Base-by-base conservation (phyloP, 495 filamentous ascomycete genomes). In the Penicillium canariense region DNA sequence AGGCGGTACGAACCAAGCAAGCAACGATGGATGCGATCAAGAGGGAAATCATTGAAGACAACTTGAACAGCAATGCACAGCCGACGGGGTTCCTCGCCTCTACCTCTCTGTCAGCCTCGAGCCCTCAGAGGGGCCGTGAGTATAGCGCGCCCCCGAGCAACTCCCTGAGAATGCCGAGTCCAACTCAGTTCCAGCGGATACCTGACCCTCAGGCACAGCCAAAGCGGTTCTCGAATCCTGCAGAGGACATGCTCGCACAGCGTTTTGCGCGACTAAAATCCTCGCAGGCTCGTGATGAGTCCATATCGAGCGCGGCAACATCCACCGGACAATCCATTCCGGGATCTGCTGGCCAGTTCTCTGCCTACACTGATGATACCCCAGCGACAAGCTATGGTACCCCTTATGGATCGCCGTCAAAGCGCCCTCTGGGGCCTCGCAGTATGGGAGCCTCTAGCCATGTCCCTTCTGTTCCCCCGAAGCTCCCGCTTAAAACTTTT, bases 401-500 rank as follows among this genome's bases (percentile, higher is more conserved):
- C 14, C 53, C 55, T 38, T 53, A 59, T 17, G 61, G 52, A 36
- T 61, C 66, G 14, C 70, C 70, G 11, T 46, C 64, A 27, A 63
- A 67, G 14, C 67, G 70, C 17, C 83, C 83, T 20, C 59, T 74
- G 20, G 83, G 78, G 0, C 81, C 83, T 30, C 80, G 81, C 28
- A 80, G 72, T 25, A 46, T 46, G 43, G 43, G 14, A 1, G 9
- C 43, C 26, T 31, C 43, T 2, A 46, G 0, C n/a, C 43, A 46
- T 20, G 5, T 25, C 2, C 46, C 46, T 17, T 71, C 68, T n/a
- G 60, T 75, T 20, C 82, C 83, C 15, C 77, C 77, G 1, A 83
- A 85, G 44, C 61, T 84, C 8, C 79, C 81, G 14, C 61, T 89
- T 4, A 74, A 82, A 51, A 78, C 73, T 23, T 73, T 79, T 4